These are phyloP conservation scores for Colletotrichum sp. DNA, from an alignment of 2,329 filamentous ascomycete species.

Conservation along the genomic window DNA sequence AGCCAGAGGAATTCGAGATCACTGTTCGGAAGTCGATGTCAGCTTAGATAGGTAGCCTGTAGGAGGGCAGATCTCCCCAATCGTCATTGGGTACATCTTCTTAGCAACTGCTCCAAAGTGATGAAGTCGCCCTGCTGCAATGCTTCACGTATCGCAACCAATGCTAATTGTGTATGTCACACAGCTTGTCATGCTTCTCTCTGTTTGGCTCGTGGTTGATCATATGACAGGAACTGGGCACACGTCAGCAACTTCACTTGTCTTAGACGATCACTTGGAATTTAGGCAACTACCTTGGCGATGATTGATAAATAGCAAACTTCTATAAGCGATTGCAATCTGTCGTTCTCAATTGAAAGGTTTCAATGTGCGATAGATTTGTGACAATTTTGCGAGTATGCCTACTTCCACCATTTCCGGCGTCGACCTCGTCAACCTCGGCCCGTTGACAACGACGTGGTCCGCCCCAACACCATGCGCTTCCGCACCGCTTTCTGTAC, in stretches of 20 bases:
- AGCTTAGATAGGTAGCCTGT: not conserved
- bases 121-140: too few species aligned
- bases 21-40: not conserved
- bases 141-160: too few species aligned
- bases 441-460: not conserved
- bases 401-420: not conserved
- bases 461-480: not conserved
- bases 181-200: too few species aligned
- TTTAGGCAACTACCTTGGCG: too few species aligned
- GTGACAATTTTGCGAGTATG: not conserved
- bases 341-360: not conserved
- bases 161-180: too few species aligned
- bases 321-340: rapidly evolving
- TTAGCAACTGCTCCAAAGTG: not conserved
- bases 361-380: not conserved
- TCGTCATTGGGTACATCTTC: not conserved
- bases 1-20: not conserved
- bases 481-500: not conserved
- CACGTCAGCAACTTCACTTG: too few species aligned
- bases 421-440: not conserved
- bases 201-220: too few species aligned
- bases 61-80: not conserved
- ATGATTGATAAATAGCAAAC: too few species aligned
- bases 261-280: too few species aligned
- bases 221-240: too few species aligned